Evolutionary conservation across 2,329 filamentous ascomycete genomes (phyloP).

Genomic region (Colletotrichum orchidophilum): DNA sequence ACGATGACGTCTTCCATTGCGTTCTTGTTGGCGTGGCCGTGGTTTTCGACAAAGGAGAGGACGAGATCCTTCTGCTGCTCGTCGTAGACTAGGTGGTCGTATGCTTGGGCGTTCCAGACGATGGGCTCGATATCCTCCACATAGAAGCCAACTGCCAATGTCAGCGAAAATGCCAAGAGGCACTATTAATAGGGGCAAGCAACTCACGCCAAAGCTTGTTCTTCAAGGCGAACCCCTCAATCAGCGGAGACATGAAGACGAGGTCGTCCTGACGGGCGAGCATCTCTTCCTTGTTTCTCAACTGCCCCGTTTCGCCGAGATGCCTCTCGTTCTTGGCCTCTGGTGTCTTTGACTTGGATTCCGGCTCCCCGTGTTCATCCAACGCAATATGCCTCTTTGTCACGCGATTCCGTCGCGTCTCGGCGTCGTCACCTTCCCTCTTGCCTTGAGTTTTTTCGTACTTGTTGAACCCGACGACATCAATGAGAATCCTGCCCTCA

Average conservation of each 20-base stretch:
- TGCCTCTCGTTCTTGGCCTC: slow-evolving; percentile 34
- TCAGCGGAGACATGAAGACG: slow-evolving; percentile 51
- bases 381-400: not conserved
- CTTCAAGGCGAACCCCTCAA: slow-evolving; percentile 56
- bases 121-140: slow-evolving; percentile 53
- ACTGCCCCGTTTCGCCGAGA: slow-evolving; percentile 45
- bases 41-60: slow-evolving; percentile 57
- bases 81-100: slow-evolving; percentile 56
- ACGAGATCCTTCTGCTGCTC: slow-evolving; percentile 58
- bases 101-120: slow-evolving; percentile 56
- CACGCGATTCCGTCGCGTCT: slow-evolving; percentile 37
- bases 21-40: slow-evolving; percentile 37
- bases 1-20: slow-evolving; percentile 51
- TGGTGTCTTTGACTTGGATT: not conserved
- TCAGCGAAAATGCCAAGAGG: not conserved
- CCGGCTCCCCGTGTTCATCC: not conserved
- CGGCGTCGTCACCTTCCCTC: slow-evolving; percentile 45
- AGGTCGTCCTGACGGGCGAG: slow-evolving; percentile 48
- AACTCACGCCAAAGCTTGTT: slow-evolving; percentile 55
- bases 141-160: slow-evolving; percentile 42
- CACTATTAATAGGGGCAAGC: fast-evolving
- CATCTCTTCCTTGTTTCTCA: slow-evolving; percentile 51
- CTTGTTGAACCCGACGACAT: slow-evolving; percentile 53
- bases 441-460: slow-evolving; percentile 48
- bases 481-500: slow-evolving; percentile 51